Evolutionary conservation across 257 asterid species (phyloP), one percentile per base, ranked within the genome.

Genomic region (Nicotiana obtusifolia): DNA sequence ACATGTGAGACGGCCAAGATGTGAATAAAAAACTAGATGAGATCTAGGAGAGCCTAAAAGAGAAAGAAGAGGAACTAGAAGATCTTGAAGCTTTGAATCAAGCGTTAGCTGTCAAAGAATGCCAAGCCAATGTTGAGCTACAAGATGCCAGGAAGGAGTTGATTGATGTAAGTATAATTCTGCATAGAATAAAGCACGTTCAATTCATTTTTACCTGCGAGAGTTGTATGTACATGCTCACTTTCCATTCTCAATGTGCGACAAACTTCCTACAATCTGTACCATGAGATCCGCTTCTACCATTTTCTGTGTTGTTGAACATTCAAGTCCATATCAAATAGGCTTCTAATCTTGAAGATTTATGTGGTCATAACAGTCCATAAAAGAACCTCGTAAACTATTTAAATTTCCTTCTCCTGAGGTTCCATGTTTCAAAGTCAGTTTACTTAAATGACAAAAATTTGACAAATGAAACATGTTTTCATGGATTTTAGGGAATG

Each of bases 111-210:
- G 60, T 87, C 81, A 91, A 89, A 87, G 92, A 90, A 86, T 84
- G 92, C 53, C 81, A 49, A 56, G 83, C 88, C 77, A 91, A 90
- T 64, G 95, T 89, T 53, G 97, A 94, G 85, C 76, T 92, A 83
- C 91, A 90, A 66, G 97, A 90, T 24, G 97, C 95, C 56, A 92
- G 90, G 80, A 91, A 89, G 86, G 92, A 88, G 85, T 77, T 94
- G 30, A 78, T 90, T 19, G 47, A 66, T 19, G 98, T 94, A 87
- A 88, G 93, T 84, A 60, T 60, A 71, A 41, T 7, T 26, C 14
- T 9, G 24, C 17, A 44, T 61, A 17, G 13, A 44, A 10, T 44
- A 10, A 44, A 0, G 11, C 52, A 44, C 6, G 35, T 31, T 5
- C 52, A 44, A 44, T 44, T 44, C 52, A 44, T 44, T 44, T 44